phyloP scores from a whole-genome alignment of 306 rosid species.

The Medicago ruthenica region DNA sequence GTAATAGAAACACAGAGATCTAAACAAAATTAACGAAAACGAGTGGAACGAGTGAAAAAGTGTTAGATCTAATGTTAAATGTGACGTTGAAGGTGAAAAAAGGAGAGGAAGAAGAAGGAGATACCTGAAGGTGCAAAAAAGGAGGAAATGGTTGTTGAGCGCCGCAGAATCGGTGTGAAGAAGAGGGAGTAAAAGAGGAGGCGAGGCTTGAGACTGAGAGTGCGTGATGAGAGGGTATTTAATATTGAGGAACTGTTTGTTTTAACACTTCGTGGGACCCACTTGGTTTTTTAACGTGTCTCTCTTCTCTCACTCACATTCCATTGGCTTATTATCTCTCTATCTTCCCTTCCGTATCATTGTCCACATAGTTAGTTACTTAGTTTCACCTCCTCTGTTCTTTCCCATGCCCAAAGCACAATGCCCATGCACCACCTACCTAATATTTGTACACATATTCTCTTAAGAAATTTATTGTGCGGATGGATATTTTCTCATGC shows the following conservation, averaged over 20 bases:
- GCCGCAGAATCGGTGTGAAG: slow-evolving; percentile 10
- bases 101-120: neutral
- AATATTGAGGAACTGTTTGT: neutral
- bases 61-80: neutral
- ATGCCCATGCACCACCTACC: no score
- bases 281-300: neutral
- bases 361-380: neutral
- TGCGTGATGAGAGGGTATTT: neutral
- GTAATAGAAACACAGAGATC: slow-evolving; percentile 5
- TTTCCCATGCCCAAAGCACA: neutral
- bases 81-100: no score
- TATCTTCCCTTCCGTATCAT: neutral
- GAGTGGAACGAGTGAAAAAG: no score
- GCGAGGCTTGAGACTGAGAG: neutral
- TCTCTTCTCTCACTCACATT: neutral
- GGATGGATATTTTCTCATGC: no score
- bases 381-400: neutral
- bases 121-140: slow-evolving; percentile 4
- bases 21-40: neutral
- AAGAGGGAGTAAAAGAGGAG: neutral
- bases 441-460: no score
- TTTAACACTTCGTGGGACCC: slow-evolving; percentile 4
- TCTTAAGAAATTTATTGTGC: no score
- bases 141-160: neutral
- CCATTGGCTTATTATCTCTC: neutral